phyloP scores from a whole-genome alignment of 1,284 basidiomycete genomes.

The Cerrena zonata region DNA sequence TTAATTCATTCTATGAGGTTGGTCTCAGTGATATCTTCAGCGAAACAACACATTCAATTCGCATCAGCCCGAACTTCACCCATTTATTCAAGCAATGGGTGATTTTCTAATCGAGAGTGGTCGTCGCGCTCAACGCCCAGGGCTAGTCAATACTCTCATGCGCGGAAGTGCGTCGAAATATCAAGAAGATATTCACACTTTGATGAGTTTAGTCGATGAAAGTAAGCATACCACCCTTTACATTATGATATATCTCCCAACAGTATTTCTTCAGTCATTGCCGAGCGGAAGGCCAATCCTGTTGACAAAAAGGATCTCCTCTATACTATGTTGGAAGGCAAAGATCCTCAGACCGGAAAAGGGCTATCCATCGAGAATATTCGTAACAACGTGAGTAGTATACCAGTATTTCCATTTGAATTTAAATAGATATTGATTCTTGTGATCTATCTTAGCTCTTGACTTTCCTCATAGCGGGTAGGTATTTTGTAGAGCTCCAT shows the following conservation, averaged over 20 bases:
- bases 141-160: constrained; percentile 33
- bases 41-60: not conserved
- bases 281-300: constrained; percentile 30
- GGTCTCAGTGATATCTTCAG: not conserved
- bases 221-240: constrained; percentile 25
- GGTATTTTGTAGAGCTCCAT: not conserved
- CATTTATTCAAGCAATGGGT: constrained; percentile 39
- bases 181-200: constrained; percentile 33
- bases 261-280: constrained; percentile 25
- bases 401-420: not conserved
- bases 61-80: constrained; percentile 30
- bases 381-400: constrained; percentile 32
- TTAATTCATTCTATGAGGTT: constrained; percentile 24
- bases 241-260: not conserved
- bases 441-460: constrained; percentile 31
- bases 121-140: constrained; percentile 30
- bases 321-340: constrained; percentile 38
- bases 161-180: constrained; percentile 33
- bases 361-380: constrained; percentile 37
- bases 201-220: constrained; percentile 34
- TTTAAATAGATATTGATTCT: not conserved
- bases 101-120: constrained; percentile 37
- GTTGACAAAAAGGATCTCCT: constrained; percentile 37
- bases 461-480: constrained; percentile 47
- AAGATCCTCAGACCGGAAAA: constrained; percentile 40